phyloP scores from a whole-genome alignment of 371 early-diverging fungal genomes.

The Funneliformis caledonium region DNA sequence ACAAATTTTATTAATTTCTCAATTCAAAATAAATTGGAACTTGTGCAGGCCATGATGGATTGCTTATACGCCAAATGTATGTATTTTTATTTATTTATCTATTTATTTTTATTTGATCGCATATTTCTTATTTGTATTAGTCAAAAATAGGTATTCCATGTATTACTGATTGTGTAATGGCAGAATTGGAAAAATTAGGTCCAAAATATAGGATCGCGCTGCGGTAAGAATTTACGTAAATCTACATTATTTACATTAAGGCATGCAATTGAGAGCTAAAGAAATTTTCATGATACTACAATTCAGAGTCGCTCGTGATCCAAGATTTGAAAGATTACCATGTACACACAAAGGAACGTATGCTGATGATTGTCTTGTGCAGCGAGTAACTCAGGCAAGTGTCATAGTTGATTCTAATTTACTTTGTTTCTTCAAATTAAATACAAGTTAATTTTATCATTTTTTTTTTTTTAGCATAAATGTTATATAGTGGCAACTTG shows the following conservation, averaged over 20 bases:
- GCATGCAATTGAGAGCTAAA: slow-evolving; percentile 11
- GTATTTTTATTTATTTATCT: slow-evolving; percentile 21
- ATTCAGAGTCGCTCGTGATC: slow-evolving; percentile 89
- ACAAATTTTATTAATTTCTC: slow-evolving; percentile 99
- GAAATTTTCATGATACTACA: background rate
- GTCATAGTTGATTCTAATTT: background rate
- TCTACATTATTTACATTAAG: background rate
- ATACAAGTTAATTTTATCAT: background rate
- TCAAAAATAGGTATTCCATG: slow-evolving; percentile 77
- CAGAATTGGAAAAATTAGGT: slow-evolving; percentile 99
- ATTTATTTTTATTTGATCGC: background rate
- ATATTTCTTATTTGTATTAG: background rate
- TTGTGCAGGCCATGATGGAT: slow-evolving; percentile 98
- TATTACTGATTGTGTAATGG: slow-evolving; percentile 99
- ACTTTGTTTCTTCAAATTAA: background rate
- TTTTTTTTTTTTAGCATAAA: slow-evolving; percentile 63
- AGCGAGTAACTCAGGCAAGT: slow-evolving; percentile 85
- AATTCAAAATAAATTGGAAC: slow-evolving; percentile 98
- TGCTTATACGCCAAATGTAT: slow-evolving; percentile 96
- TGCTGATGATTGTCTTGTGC: slow-evolving; percentile 99
- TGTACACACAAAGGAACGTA: slow-evolving; percentile 99
- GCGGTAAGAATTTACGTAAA: slow-evolving; percentile 52
- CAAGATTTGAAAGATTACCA: slow-evolving; percentile 93
- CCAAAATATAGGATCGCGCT: slow-evolving; percentile 96
- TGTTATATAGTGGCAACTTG: slow-evolving; percentile 99